Evolutionary conservation across 441 rosid genomes (phyloP).

Genomic region (Pelargonium australe): DNA sequence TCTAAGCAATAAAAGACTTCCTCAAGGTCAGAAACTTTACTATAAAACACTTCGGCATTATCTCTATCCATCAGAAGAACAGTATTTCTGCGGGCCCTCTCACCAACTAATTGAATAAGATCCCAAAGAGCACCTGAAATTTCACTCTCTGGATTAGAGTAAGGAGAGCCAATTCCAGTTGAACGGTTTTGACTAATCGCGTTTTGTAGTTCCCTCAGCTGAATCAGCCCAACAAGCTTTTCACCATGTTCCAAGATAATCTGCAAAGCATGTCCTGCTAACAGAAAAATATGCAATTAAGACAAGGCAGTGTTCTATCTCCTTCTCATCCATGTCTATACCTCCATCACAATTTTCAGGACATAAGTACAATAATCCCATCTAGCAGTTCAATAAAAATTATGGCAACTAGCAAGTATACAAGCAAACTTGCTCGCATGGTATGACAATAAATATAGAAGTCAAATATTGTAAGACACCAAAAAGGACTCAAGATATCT

Average conservation of each 20-base stretch:
- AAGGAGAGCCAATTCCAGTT: slow-evolving; percentile 33
- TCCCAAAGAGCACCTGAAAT: slow-evolving; percentile 85
- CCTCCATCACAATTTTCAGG: too few species aligned
- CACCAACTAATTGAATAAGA: slow-evolving; percentile 91
- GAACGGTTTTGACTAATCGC: slow-evolving; percentile 60
- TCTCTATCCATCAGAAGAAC: slow-evolving; percentile 98
- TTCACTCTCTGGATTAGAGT: slow-evolving; percentile 46
- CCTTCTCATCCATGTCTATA: neutral
- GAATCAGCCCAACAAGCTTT: slow-evolving; percentile 86
- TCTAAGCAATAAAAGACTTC: slow-evolving; percentile 76
- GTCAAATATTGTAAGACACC: neutral
- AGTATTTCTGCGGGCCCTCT: slow-evolving; percentile 75
- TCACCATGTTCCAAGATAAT: slow-evolving; percentile 89
- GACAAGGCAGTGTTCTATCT: neutral
- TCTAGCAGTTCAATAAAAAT: neutral
- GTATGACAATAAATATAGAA: neutral
- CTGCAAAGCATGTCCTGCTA: slow-evolving; percentile 74
- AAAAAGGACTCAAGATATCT: too few species aligned
- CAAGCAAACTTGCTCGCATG: neutral
- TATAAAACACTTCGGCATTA: slow-evolving; percentile 92
- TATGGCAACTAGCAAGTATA: neutral
- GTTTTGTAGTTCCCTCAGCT: slow-evolving; percentile 79
- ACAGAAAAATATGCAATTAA: slow-evolving; percentile 18
- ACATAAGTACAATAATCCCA: neutral
- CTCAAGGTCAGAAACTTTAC: slow-evolving; percentile 93